Base-by-base conservation (phyloP, 495 filamentous ascomycete genomes). In the Trichodelitschia bisporula region DNA sequence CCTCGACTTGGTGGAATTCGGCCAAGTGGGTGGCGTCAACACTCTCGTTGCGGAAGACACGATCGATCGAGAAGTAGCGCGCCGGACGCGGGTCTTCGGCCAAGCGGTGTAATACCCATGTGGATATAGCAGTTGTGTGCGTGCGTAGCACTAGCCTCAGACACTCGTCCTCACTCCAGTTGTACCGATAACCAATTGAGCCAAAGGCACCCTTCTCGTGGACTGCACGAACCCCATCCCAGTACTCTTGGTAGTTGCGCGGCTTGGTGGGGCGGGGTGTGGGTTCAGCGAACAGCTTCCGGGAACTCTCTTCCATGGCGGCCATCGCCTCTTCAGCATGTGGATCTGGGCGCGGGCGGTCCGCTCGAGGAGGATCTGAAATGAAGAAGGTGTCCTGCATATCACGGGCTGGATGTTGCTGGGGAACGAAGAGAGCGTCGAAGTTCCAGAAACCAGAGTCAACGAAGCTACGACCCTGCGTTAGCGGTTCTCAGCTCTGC, bases 381-480 rank as follows among this genome's bases (percentile, higher is more conserved):
- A 93, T 82, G 57, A 90, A 95, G 62, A 95, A 92, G 35, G 86
- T 97, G 46, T 95, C 83, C 63, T 93, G 86, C 20, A 91, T 57
- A 44, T 93, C 86, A 41, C 86, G 77, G 36, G 86, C 83, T 19
- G 84, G 86, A 49, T 93, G 86, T 61, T 93, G 84, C 54, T 97
- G 86, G 16, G 83, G 83, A 15, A 97, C 80, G 56, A 80, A 93
- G 34, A 97, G 82, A 25, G 82, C 69, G 41, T 95, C 86, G 50
- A 95, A 95, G 53, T 93, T 93, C 75, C 84, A 97, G 70, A 93
- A 92, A 23, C 83, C 83, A 14, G 79, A 83, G 57, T 97, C 86
- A 35, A 93, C 82, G 47, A 70, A 86, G 42, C 71, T 71, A 41
- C 14, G 12, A 20, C n/a, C 21, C 6, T 24, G n/a, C 21, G 21